Base-by-base conservation (phyloP, 2,329 filamentous ascomycete species). In the Raffaelea deltoideospora region DNA sequence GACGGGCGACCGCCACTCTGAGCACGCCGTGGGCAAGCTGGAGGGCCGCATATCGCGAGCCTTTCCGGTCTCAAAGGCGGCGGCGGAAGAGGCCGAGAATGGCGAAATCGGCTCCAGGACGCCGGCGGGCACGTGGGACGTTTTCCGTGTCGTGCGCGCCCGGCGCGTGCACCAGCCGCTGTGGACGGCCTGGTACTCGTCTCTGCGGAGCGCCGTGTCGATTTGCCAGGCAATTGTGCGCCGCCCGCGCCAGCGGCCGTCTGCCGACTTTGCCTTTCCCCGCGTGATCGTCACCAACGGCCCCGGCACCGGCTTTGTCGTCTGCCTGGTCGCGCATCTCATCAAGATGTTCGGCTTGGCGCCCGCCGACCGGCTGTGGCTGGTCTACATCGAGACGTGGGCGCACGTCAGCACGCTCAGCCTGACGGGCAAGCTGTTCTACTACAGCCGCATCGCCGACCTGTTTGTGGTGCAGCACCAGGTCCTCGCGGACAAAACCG, bases 341-440 rank as follows among this genome's bases (percentile, higher is more conserved):
- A 48, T 74, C 33, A 71, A 66, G 48, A 41, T 72, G 10, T 46
- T 63, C 24, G 58, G 47, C 37, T 10, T 63, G 6, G 58, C 61
- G 20, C 65, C 65, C 0, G 53, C 61, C 17, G 58, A 64, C 21
- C 69, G 68, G 44, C 77, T 88, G 60, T 72, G 75, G 43, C 77
- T 81, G 10, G 64, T 96, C 13, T 98, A 90, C 53, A 72, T 95
- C 21, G 90, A 98, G 63, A 90, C 82, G 17, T 95, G 87, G 79
- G 88, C 90, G 3, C 70, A 90, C 14, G 82, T 93, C 14, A 77
- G 69, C 45, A 78, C 72, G 11, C 58, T 96, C 45, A 96, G 88
- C 59, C 55, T 95, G 41, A 93, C 84, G 27, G 90, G 88, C 1
- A 78, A 73, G 52, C 59, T 96, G 27, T 62, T 98, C 39, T 58